These are phyloP conservation scores for Hemileccinum rubropunctum DNA, from an alignment of 768 basidiomycete species.

Conservation along the genomic window DNA sequence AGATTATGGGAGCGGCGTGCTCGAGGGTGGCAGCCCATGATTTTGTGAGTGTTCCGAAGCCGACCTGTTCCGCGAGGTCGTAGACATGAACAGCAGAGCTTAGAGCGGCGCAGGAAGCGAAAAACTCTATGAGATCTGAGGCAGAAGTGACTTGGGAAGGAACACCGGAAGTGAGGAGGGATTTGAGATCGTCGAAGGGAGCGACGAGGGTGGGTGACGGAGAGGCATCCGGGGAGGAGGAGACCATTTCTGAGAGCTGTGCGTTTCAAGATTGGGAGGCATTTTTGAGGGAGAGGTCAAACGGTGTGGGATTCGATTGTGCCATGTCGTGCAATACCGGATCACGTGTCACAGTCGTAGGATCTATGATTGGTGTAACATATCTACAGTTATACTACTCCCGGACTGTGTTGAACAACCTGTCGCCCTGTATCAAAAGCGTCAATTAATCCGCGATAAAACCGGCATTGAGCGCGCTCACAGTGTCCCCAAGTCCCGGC, in stretches of 20 bases:
- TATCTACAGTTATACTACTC: slow-evolving; percentile 19
- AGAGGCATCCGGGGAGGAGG: slow-evolving; percentile 22
- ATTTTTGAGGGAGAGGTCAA: not conserved
- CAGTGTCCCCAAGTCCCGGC: slow-evolving; percentile 92
- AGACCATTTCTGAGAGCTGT: slow-evolving; percentile 17
- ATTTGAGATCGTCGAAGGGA: slow-evolving; percentile 31
- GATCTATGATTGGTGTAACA: not conserved
- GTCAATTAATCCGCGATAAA: not conserved
- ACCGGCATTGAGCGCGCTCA: slow-evolving; percentile 35
- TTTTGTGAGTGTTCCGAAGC: slow-evolving; percentile 73
- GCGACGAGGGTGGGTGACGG: slow-evolving; percentile 36
- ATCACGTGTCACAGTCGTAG: slow-evolving; percentile 25
- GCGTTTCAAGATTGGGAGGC: not conserved
- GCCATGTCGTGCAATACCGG: slow-evolving; percentile 27
- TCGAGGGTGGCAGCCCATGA: slow-evolving; percentile 50
- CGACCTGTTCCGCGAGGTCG: slow-evolving; percentile 81
- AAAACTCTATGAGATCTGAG: slow-evolving; percentile 64
- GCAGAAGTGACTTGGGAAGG: slow-evolving; percentile 36
- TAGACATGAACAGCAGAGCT: slow-evolving; percentile 77
- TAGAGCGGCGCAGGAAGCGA: slow-evolving; percentile 52
- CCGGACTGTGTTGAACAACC: slow-evolving; percentile 74
- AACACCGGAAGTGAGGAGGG: slow-evolving; percentile 2
- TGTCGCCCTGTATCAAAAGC: slow-evolving; percentile 61
- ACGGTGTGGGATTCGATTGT: slow-evolving; percentile 29
- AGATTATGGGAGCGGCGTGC: slow-evolving; percentile 53